phyloP scores from a whole-genome alignment of 2,329 filamentous ascomycete species.

The Thermoascus crustaceus region DNA sequence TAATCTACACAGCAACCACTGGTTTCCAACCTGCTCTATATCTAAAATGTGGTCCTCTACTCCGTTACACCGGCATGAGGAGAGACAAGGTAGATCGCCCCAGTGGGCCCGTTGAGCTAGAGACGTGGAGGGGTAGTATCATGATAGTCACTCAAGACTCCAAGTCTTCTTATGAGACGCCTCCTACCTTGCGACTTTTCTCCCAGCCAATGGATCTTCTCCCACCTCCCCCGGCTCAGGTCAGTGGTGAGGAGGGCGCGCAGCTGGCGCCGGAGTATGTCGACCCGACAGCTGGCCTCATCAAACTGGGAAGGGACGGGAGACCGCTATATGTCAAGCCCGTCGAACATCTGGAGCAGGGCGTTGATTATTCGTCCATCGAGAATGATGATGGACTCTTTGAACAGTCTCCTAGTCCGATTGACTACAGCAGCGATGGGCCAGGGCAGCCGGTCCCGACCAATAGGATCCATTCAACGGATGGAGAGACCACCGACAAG shows the following conservation, averaged over 20 bases:
- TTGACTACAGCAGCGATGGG: slow-evolving; percentile 33
- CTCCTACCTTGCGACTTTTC: slow-evolving; percentile 73
- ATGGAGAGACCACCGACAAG: slow-evolving; percentile 74
- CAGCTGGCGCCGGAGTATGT: slow-evolving; percentile 68
- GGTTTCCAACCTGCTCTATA: slow-evolving; percentile 76
- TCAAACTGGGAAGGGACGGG: slow-evolving; percentile 76
- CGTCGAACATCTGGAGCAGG: slow-evolving; percentile 75
- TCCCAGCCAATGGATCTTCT: slow-evolving; percentile 76
- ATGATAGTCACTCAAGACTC: slow-evolving; percentile 92
- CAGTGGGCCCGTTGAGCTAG: slow-evolving; percentile 46
- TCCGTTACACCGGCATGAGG: slow-evolving; percentile 85
- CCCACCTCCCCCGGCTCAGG: slow-evolving; percentile 64
- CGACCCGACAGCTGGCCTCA: slow-evolving; percentile 79
- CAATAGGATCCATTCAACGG: slow-evolving; percentile 40
- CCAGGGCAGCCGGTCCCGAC: slow-evolving; percentile 38
- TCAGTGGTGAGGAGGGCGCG: slow-evolving; percentile 52
- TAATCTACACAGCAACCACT: slow-evolving; percentile 38
- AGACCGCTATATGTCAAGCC: slow-evolving; percentile 82
- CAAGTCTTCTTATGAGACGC: slow-evolving; percentile 71
- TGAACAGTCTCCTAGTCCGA: slow-evolving; percentile 50
- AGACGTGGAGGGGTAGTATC: slow-evolving; percentile 86
- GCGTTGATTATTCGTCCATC: slow-evolving; percentile 65
- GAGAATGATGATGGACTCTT: slow-evolving; percentile 80
- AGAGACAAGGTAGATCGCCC: slow-evolving; percentile 29
- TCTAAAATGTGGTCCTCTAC: slow-evolving; percentile 79